phyloP scores from a whole-genome alignment of 108 stramenopile species.

The Licmophora abbreviata region DNA sequence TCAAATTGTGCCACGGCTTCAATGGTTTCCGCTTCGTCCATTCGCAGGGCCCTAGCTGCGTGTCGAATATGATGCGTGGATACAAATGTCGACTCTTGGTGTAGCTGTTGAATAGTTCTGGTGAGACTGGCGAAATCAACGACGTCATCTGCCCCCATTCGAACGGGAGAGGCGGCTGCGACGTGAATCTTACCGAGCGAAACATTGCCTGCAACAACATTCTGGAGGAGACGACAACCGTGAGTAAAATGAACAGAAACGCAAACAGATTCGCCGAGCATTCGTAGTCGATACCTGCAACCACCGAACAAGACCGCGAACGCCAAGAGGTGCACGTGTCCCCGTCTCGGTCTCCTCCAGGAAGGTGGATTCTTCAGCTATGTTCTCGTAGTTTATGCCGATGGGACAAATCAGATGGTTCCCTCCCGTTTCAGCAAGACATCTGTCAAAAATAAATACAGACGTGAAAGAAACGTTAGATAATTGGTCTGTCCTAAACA shows the following conservation, averaged over 20 bases:
- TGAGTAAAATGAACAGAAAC: neutral
- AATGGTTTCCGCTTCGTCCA: constrained; percentile 22
- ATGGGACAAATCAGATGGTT: constrained; percentile 62
- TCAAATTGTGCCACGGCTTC: constrained; percentile 36
- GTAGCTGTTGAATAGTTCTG: constrained; percentile 39
- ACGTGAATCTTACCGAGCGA: constrained; percentile 66
- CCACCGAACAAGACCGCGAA: neutral
- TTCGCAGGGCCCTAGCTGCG: constrained; percentile 25
- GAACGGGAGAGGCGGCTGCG: constrained; percentile 43
- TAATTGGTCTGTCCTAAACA: no score
- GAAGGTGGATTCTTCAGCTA: constrained; percentile 66
- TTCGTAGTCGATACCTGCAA: neutral
- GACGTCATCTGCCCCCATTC: constrained; percentile 12
- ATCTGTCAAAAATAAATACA: no score
- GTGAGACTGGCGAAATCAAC: constrained; percentile 23
- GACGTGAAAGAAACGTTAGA: no score
- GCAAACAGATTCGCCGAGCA: neutral
- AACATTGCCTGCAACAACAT: constrained; percentile 36
- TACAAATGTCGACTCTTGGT: constrained; percentile 38
- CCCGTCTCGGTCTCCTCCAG: constrained; percentile 28
- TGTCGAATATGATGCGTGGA: constrained; percentile 63
- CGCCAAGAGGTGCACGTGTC: neutral
- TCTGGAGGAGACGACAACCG: neutral
- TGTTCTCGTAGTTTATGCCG: constrained; percentile 76
- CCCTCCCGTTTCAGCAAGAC: constrained; percentile 32